These are phyloP conservation scores for Penicillium sp. DNA, from an alignment of 2,329 filamentous ascomycete species.

Conservation along the genomic window DNA sequence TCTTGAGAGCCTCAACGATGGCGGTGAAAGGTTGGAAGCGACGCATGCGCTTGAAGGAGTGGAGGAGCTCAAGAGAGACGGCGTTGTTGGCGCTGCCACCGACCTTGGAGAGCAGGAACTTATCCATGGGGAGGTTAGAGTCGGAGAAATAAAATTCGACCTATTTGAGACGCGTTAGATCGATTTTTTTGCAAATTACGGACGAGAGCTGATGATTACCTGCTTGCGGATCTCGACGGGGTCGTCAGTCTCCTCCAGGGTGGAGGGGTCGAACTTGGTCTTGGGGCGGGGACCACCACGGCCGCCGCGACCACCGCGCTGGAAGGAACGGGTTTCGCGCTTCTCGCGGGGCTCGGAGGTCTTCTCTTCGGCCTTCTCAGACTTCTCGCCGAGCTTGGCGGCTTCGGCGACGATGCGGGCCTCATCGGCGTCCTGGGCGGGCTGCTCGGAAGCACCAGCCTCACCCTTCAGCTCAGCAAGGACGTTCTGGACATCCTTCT, in stretches of 20 bases:
- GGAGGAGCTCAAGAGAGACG: slow-evolving; percentile 74
- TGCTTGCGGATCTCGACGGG: slow-evolving; percentile 80
- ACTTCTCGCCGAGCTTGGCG: slow-evolving; percentile 40
- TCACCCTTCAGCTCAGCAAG: slow-evolving; percentile 47
- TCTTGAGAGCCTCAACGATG: slow-evolving; percentile 79
- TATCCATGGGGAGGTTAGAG: slow-evolving; percentile 84
- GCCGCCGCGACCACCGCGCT: slow-evolving; percentile 28
- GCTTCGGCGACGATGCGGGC: slow-evolving; percentile 42
- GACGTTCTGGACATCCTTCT: slow-evolving; percentile 49
- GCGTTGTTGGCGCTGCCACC: slow-evolving; percentile 74
- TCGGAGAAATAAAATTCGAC: slow-evolving; percentile 97
- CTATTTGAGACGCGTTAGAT: slow-evolving; percentile 46
- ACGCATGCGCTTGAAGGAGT: slow-evolving; percentile 93
- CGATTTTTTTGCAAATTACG: too few relatives aligned
- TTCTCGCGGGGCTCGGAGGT: slow-evolving; percentile 14
- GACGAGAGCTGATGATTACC: slow-evolving; percentile 50
- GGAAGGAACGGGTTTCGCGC: slow-evolving; percentile 26
- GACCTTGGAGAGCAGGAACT: slow-evolving; percentile 78
- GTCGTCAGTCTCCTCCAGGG: slow-evolving; percentile 71
- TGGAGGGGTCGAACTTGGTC: slow-evolving; percentile 70
- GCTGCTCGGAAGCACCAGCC: slow-evolving; percentile 22
- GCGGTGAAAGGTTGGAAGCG: slow-evolving; percentile 86
- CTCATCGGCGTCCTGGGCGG: slow-evolving; percentile 33
- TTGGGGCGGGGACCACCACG: slow-evolving; percentile 49
- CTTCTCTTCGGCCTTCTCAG: slow-evolving; percentile 39